These are phyloP conservation scores for Crassisporium funariophilum DNA, from an alignment of 768 basidiomycete genomes.

Conservation along the genomic window DNA sequence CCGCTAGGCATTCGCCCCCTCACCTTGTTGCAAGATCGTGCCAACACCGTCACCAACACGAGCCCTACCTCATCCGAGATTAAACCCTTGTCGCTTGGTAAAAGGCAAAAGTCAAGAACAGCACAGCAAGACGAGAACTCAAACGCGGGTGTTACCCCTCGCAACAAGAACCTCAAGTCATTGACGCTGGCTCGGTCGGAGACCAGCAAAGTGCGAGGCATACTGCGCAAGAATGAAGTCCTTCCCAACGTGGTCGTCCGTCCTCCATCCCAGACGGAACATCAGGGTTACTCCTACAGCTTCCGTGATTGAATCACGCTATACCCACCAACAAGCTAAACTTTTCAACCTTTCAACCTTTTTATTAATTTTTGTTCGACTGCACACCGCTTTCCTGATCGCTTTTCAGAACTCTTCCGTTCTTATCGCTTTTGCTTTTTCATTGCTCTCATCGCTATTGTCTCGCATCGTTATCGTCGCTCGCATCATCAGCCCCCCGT, in stretches of 20 bases:
- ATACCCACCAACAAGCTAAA: conserved; percentile 3
- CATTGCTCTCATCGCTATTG: not conserved
- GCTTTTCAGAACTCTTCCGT: conserved; percentile 1
- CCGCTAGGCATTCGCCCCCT: conserved; percentile 59
- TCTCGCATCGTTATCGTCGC: not conserved
- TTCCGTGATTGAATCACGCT: conserved; percentile 41
- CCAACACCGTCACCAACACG: conserved; percentile 37
- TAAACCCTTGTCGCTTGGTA: conserved; percentile 59
- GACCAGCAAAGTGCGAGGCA: conserved; percentile 61
- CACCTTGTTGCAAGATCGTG: conserved; percentile 63
- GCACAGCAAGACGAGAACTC: conserved; percentile 42
- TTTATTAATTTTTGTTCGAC: conserved; percentile 16
- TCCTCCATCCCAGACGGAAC: conserved; percentile 56
- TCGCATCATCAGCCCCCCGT: too few species aligned
- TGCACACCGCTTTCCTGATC: conserved; percentile 1
- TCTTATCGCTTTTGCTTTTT: conserved; percentile 12
- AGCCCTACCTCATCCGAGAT: conserved; percentile 34
- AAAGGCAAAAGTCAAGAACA: conserved; percentile 48
- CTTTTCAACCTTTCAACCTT: conserved; percentile 9
- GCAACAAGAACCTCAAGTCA: conserved; percentile 54
- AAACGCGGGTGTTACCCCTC: conserved; percentile 30
- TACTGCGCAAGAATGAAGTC: conserved; percentile 55
- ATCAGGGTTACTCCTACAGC: conserved; percentile 43
- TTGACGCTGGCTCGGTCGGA: conserved; percentile 63
- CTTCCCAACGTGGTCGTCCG: conserved; percentile 64